Evolutionary conservation across 345 rosid genomes (phyloP), one percentile per base, ranked within the genome.

Genomic region (Orychophragmus violaceus): DNA sequence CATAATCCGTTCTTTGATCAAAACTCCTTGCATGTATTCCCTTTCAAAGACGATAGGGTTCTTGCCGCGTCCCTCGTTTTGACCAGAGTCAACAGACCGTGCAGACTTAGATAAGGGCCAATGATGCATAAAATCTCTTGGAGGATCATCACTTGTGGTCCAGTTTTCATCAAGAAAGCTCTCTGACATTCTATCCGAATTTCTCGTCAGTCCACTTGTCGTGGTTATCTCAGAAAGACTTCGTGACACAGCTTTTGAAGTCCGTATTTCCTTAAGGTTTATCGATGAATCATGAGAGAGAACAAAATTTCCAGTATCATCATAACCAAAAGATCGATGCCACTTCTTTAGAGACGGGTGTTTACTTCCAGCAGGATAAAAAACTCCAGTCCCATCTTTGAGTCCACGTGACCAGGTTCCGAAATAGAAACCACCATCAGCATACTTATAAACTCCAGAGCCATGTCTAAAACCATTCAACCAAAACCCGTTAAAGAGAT

Each of bases 11-110:
- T 93, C 98, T 70, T 74, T 90, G 63, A 85, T 84, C 77, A 90
- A 62, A 77, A 93, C 87, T 54, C 98, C 98, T 76, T 93, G 97
- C 85, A 86, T 77, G 69, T 90, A 93, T 68, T 93, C 97, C 71
- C 98, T 84, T 70, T 93, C 98, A 70, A 81, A 86, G 66, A 85
- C 84, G 1, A 82, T 45, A 25, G 83, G 78, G 64, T 69, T 53
- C 62, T 54, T 74, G 35, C 68, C 69, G 0, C 71, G 53, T 16
- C 24, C 45, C 76, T 75, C 86, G 23, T 64, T 74, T 52, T 71
- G 84, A 66, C 44, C 53, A 74, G 73, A 74, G 11, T 66, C 67
- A 30, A 33, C 62, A 37, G 77, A 66, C 53, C 67, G 69, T 8
- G 80, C 74, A 53, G 78, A 64, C 56, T 49, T 74, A 69, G 73